Evolutionary conservation across 108 stramenopile species (phyloP).

Genomic region (Cyclostephanos tholiformis): DNA sequence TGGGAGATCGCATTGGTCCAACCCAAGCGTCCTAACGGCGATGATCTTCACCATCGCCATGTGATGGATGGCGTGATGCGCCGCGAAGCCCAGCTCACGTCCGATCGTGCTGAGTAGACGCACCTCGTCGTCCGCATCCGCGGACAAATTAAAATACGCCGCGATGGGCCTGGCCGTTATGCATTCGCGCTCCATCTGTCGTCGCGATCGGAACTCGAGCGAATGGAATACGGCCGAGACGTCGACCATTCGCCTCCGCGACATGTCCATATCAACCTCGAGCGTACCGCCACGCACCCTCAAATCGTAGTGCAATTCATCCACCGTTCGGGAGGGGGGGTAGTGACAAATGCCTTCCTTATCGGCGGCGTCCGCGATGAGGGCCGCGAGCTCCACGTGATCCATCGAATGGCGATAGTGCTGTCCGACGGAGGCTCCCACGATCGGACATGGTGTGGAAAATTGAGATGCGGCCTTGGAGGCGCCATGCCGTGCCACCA

Average conservation of each 20-base stretch:
- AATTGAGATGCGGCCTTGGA: constrained; percentile 53
- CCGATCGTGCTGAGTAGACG: constrained; percentile 62
- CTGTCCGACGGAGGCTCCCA: constrained; percentile 82
- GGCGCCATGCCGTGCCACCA: constrained; percentile 54
- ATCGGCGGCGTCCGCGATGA: constrained; percentile 38
- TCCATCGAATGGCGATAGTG: constrained; percentile 94
- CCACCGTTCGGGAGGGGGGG: background rate
- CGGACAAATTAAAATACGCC: constrained; percentile 79
- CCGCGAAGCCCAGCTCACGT: constrained; percentile 88
- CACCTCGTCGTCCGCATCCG: constrained; percentile 59
- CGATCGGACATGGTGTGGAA: constrained; percentile 64
- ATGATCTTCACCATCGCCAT: constrained; percentile 90
- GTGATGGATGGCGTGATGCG: constrained; percentile 95
- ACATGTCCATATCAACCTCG: constrained; percentile 67
- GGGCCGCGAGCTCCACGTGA: constrained; percentile 74
- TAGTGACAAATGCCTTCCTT: background rate
- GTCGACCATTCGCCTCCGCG: constrained; percentile 59
- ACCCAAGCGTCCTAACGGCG: constrained; percentile 50
- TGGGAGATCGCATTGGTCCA: constrained; percentile 59
- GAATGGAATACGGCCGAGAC: constrained; percentile 46
- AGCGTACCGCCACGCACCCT: constrained; percentile 73
- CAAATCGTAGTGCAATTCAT: constrained; percentile 72
- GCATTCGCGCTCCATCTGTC: background rate
- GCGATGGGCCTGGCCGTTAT: constrained; percentile 36
- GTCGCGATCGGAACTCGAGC: constrained; percentile 8